Percentiles rank a stretch among this genome's conserved stretches.
These are phyloP conservation scores for Naematelia aurantialba DNA, from an alignment of 768 basidiomycete genomes.

Conservation along the genomic window DNA sequence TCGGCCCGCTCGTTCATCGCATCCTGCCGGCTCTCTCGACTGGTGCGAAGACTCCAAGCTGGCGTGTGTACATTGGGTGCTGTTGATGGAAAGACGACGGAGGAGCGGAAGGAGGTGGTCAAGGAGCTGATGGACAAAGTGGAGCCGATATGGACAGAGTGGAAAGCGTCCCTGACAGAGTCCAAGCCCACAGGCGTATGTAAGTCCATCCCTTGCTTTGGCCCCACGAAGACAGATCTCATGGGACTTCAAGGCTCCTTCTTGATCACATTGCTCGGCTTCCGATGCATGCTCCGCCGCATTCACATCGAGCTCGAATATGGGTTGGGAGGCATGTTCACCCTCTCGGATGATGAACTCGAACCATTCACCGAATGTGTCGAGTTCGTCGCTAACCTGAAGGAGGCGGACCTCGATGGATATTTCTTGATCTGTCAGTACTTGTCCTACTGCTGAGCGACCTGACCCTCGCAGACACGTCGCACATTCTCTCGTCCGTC, in stretches of 20 bases:
- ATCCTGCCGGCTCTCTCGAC: constrained; percentile 19
- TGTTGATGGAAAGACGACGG: neutral
- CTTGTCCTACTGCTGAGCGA: too few relatives aligned
- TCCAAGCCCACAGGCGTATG: constrained; percentile 24
- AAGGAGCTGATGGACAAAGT: constrained; percentile 4
- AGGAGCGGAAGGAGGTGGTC: constrained; percentile 17
- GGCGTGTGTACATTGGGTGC: constrained; percentile 23
- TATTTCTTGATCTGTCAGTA: constrained; percentile 25
- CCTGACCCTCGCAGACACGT: constrained; percentile 10
- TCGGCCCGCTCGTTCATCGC: constrained; percentile 23
- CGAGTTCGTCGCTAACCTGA: constrained; percentile 12
- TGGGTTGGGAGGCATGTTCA: constrained; percentile 20
- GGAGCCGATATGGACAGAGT: constrained; percentile 12
- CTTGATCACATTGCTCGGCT: constrained; percentile 17
- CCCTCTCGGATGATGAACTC: constrained; percentile 2
- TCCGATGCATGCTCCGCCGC: constrained; percentile 25
- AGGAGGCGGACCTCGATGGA: constrained; percentile 19
- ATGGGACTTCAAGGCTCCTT: constrained; percentile 16
- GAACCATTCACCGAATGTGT: constrained; percentile 20
- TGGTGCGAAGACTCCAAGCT: constrained; percentile 19
- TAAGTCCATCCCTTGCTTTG: constrained; percentile 7
- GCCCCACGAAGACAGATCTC: neutral
- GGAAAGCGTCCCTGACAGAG: constrained; percentile 7
- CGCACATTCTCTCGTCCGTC: constrained; percentile 22
- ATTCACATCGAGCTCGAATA: constrained; percentile 28